Evolutionary conservation across 208 protist genomes (phyloP).

Genomic region (Perkinsela sp.): DNA sequence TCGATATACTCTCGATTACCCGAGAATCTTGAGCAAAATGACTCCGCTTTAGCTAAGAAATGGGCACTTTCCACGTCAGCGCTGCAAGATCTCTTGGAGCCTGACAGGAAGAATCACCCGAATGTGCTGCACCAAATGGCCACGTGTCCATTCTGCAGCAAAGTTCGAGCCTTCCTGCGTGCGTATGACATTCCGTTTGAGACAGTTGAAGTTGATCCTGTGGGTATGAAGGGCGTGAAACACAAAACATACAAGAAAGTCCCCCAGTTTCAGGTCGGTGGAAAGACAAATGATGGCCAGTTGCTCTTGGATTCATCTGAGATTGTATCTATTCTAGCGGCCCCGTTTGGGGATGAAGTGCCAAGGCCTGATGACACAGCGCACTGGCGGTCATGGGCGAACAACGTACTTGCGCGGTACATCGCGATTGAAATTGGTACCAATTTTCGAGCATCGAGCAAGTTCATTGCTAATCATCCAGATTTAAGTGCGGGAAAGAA

Average conservation of each 20-base stretch:
- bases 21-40: background rate
- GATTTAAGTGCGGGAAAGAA: background rate
- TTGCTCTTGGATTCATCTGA: conserved; percentile 5
- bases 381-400: conserved; percentile 5
- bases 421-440: conserved; percentile 5
- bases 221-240: conserved; percentile 21
- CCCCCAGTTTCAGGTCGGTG: conserved; percentile 24
- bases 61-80: background rate
- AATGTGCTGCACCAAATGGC: conserved; percentile 21
- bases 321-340: conserved; percentile 5
- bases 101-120: background rate
- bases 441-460: conserved; percentile 6
- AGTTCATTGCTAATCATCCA: conserved; percentile 3
- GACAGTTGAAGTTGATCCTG: conserved; percentile 23
- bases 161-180: conserved; percentile 32
- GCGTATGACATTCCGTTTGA: conserved; percentile 28
- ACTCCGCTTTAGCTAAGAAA: background rate
- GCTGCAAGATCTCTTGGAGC: background rate
- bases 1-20: too few relatives aligned
- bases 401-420: conserved; percentile 4
- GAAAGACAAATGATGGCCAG: background rate
- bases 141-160: conserved; percentile 50
- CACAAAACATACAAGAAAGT: conserved; percentile 25
- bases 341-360: background rate
- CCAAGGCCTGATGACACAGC: background rate